Evolutionary conservation across 768 basidiomycete genomes (phyloP), one percentile per base, ranked within the genome.

Genomic region (Tubosaeta sp.): DNA sequence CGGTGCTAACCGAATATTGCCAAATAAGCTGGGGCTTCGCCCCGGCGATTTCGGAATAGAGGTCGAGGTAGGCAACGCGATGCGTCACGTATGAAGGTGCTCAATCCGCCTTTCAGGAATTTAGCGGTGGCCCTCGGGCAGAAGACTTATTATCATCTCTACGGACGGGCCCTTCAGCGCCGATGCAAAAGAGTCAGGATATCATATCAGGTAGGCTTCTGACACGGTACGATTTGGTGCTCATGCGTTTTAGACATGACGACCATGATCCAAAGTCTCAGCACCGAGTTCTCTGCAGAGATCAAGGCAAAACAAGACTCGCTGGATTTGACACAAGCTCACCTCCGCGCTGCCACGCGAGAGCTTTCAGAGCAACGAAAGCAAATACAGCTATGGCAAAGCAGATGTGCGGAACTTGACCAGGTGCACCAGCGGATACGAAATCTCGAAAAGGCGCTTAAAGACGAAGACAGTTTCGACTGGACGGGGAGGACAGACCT

Each of bases 41-140:
- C 90, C 97, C 2, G 91, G 86, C 8, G 97, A 99, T 68, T 99
- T 95, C 65, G 97, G 97, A 16, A 83, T 98, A 4, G 92, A 95
- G 65, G 85, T 85, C 11, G 91, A 95, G 75, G 95, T 90, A 60
- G 55, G 82, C 67, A 42, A 25, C 31, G 6, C 17, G 8, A 4
- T 12, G 26, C 37, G 46, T 19, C 47, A n/a, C 29, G 5, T 49
- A 25, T 46, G 16, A 6, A 17, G 35, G 11, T 35, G 16, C 32
- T 60, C 34, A 57, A 26, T 22, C 43, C 43, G 8, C 55, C 9
- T 11, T 29, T 54, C 51, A 89, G 88, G 88, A 89, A 55, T 66
- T 90, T 25, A 85, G 76, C 48, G 81, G 83, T 43, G 85, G 82
- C 10, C 81, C 80, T 33, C 79, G 85, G 38, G 82, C 83, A 0